Conservation (phyloP, 345 rosid genomes). For the Punica granatum region DNA sequence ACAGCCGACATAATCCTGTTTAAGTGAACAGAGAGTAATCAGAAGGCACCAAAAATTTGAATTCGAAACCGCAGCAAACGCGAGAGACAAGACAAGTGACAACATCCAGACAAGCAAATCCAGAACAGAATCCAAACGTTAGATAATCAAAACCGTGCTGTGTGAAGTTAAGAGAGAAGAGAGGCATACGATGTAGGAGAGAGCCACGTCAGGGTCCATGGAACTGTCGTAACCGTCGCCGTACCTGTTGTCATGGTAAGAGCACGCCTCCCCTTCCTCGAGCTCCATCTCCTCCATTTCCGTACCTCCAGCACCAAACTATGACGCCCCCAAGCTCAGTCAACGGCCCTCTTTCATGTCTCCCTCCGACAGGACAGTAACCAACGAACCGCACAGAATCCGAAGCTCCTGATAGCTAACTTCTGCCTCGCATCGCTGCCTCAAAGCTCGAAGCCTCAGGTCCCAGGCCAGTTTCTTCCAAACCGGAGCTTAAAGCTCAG, state of each 20-base stretch:
- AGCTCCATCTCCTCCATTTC: constrained; percentile 16
- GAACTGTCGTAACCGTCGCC: constrained; percentile 5
- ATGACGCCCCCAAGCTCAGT: not conserved
- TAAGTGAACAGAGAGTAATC: not conserved
- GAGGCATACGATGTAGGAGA: constrained; percentile 16
- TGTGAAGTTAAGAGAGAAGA: not conserved
- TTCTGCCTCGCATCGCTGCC: no score
- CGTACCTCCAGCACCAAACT: constrained; percentile 1
- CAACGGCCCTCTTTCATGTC: constrained; percentile 6
- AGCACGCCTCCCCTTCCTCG: constrained; percentile 21
- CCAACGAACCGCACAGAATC: not conserved
- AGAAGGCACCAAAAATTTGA: not conserved
- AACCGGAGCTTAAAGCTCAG: not conserved
- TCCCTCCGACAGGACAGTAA: constrained; percentile 1
- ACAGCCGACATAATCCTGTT: not conserved
- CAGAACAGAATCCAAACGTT: not conserved
- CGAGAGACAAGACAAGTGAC: not conserved
- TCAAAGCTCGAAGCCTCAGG: not conserved
- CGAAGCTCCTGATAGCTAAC: not conserved
- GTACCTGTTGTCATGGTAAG: not conserved
- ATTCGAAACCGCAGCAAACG: not conserved
- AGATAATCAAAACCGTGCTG: not conserved
- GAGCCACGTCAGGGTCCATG: constrained; percentile 13
- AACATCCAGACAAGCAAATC: not conserved
- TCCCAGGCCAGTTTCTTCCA: not conserved